Conservation (phyloP, 2,329 filamentous ascomycete species). For the Capronia epimyces region DNA sequence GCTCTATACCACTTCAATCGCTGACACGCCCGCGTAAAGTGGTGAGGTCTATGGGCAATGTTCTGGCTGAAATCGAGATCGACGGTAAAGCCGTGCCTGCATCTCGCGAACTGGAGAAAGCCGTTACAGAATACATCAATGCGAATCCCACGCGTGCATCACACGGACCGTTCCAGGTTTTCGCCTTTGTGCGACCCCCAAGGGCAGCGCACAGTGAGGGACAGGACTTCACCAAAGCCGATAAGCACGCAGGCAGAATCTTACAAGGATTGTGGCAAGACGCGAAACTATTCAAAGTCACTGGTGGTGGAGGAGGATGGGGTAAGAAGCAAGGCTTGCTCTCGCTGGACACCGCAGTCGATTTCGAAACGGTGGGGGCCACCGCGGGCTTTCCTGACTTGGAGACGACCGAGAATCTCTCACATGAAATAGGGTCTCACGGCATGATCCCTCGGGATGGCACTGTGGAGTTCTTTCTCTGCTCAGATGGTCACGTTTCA, state of each 20-base stretch:
- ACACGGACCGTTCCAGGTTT: constrained; percentile 15
- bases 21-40: constrained; percentile 24
- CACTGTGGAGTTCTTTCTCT: constrained; percentile 19
- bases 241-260: background rate
- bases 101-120: constrained; percentile 27
- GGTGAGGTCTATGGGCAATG: constrained; percentile 27
- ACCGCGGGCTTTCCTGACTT: constrained; percentile 12
- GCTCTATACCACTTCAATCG: constrained; percentile 13
- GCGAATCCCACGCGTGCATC: constrained; percentile 4
- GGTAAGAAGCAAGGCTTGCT: constrained; percentile 28
- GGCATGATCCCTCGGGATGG: constrained; percentile 14
- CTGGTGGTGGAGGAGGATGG: constrained; percentile 30
- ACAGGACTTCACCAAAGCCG: background rate
- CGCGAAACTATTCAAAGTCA: constrained; percentile 25
- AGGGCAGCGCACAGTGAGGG: background rate
- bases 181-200: constrained; percentile 20
- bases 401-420: constrained; percentile 3
- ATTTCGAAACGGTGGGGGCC: constrained; percentile 4
- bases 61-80: constrained; percentile 25
- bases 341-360: constrained; percentile 24
- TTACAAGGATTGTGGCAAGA: constrained; percentile 8
- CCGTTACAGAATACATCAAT: constrained; percentile 11
- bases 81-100: constrained; percentile 20
- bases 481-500: background rate
- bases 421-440: constrained; percentile 1